These are phyloP conservation scores for Phytophthora tentaculata DNA, from an alignment of 352 stramenopile genomes.

Conservation along the genomic window DNA sequence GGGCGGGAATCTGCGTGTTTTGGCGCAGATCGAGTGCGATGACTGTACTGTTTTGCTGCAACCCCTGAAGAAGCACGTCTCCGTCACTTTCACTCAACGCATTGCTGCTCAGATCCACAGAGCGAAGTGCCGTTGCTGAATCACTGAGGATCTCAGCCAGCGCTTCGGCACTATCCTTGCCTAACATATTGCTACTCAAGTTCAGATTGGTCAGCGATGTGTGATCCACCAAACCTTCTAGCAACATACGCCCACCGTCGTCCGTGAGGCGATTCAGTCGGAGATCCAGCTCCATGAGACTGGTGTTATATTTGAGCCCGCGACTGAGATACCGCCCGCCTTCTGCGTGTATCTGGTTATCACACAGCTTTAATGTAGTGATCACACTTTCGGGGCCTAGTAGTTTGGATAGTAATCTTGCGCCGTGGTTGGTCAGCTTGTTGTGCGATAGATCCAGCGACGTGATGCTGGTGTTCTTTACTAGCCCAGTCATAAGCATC, in stretches of 20 bases:
- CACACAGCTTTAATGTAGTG: constrained; percentile 88
- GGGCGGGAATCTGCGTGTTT: constrained; percentile 70
- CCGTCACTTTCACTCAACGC: constrained; percentile 65
- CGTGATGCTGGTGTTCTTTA: constrained; percentile 93
- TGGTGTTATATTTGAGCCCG: constrained; percentile 91
- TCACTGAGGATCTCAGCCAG: constrained; percentile 80
- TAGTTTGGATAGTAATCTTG: constrained; percentile 89
- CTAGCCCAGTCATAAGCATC: constrained; percentile 94
- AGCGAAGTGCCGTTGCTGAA: constrained; percentile 59
- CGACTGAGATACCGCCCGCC: constrained; percentile 90
- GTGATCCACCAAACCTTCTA: constrained; percentile 86
- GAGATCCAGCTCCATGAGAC: constrained; percentile 90
- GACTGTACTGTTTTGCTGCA: constrained; percentile 67
- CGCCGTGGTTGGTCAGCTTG: constrained; percentile 94
- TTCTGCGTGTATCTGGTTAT: constrained; percentile 95
- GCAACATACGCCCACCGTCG: constrained; percentile 87
- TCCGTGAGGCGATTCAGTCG: constrained; percentile 93
- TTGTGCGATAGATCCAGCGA: constrained; percentile 95
- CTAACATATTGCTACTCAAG: constrained; percentile 85
- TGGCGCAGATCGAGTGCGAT: constrained; percentile 79
- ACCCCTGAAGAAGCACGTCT: constrained; percentile 58
- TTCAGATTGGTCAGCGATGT: constrained; percentile 77
- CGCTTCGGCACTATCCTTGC: constrained; percentile 69
- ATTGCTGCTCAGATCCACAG: constrained; percentile 89
- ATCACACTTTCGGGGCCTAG: constrained; percentile 91